These are phyloP conservation scores for Limtongia smithiae DNA, from an alignment of 805 yeast species.

Conservation along the genomic window DNA sequence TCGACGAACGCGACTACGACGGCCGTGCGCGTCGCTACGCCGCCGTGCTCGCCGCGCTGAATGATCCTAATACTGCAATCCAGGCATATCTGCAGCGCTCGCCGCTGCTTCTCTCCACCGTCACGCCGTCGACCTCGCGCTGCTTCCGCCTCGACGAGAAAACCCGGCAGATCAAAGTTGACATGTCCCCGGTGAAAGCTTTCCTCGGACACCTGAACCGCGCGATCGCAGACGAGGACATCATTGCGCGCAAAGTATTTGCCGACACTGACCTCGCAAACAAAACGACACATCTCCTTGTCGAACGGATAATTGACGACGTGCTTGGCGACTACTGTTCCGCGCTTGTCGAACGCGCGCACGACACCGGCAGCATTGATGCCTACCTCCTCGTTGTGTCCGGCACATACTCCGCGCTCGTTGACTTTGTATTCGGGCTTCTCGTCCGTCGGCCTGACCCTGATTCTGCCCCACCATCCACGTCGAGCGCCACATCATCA, in stretches of 20 bases:
- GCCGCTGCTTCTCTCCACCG: constrained; percentile 20
- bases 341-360: constrained; percentile 30
- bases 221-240: constrained; percentile 41
- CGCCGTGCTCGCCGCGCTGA: constrained; percentile 36
- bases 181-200: constrained; percentile 22
- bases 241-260: constrained; percentile 45
- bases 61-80: constrained; percentile 38
- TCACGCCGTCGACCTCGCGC: constrained; percentile 9
- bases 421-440: constrained; percentile 24
- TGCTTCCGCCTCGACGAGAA: constrained; percentile 16
- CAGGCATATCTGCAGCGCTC: constrained; percentile 33
- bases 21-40: constrained; percentile 39
- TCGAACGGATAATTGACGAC: constrained; percentile 45
- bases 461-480: too few relatives aligned
- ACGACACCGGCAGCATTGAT: constrained; percentile 11
- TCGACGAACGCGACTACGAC: constrained; percentile 46
- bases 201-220: constrained; percentile 36
- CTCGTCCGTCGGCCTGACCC: too few relatives aligned
- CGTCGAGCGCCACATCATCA: too few relatives aligned
- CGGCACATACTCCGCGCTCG: constrained; percentile 32
- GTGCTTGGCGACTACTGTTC: constrained; percentile 32
- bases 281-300: constrained; percentile 42
- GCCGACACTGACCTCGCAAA: constrained; percentile 44
- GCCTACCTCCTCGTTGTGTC: constrained; percentile 43
- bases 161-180: constrained; percentile 19